Evolutionary conservation across 805 yeast species (phyloP), one percentile per base, ranked within the genome.

Genomic region (Starmerella cellae): DNA sequence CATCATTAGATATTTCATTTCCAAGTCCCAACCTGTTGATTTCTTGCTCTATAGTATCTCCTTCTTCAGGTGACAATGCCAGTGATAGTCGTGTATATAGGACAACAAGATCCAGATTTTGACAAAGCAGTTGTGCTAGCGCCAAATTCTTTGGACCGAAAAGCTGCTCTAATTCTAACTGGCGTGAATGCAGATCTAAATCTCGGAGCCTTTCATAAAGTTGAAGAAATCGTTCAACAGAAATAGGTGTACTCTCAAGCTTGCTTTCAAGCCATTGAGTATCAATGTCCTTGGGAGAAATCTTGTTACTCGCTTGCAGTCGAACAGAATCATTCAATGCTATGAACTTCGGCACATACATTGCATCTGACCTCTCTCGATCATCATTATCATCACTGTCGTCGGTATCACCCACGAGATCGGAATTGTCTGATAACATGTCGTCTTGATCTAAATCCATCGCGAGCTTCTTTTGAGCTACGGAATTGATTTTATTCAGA

Each of bases 1-100:
- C 31, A 2, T 11, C 23, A 1, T 36, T 32, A 2, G 38, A 8
- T 1, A 38, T 35, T 23, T 32, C 38, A 11, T 4, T 9, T 5
- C 6, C n/a, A 21, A 42, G 21, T 22, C 35, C 22, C 9, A 45
- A 42, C 22, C 47, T 43, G 35, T 48, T 39, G 13, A 38, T 54
- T 27, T 49, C 44, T 8, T 59, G 59, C 3, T 67, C 35, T 3
- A 78, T 43, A 1, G 35, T 35, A 1, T 56, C 52, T 26, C 65
- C 57, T 29, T 69, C 68, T 3, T 61, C 67, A 18, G 60, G 59
- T 2, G 55, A 51, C 3, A 57, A 56, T 1, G 69, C 64, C 30
- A 56, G 52, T 1, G 69, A 57, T n/a, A 74, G 56, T 41, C 63
- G 63, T 1, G 73, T 62, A 28, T 77, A 74, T 71, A 75, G 80